phyloP scores from a whole-genome alignment of 805 yeast species.

The Candida ponderosae region DNA sequence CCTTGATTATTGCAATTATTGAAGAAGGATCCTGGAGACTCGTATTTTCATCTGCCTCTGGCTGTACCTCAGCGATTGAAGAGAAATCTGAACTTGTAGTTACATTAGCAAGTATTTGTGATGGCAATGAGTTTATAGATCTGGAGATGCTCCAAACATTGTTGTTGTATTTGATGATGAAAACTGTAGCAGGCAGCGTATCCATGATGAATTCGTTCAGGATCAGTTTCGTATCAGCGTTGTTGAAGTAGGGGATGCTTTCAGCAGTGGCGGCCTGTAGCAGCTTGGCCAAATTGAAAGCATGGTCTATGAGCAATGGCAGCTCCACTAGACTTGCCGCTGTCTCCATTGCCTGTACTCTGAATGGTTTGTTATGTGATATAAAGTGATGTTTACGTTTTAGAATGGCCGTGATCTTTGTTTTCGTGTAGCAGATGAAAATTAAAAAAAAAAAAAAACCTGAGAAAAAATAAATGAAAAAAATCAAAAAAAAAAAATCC shows the following conservation, averaged over 20 bases:
- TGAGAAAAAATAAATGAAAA: too few relatives aligned
- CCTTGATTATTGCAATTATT: constrained; percentile 35
- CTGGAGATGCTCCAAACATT: constrained; percentile 1
- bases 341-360: too few relatives aligned
- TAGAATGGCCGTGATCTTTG: too few relatives aligned
- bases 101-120: neutral
- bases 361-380: too few relatives aligned
- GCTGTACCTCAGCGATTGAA: constrained; percentile 5
- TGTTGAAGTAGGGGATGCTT: constrained; percentile 20
- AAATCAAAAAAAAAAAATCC: too few relatives aligned
- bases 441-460: too few relatives aligned
- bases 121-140: neutral
- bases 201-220: constrained; percentile 13
- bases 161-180: constrained; percentile 12
- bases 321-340: too few relatives aligned
- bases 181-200: constrained; percentile 17
- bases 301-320: constrained; percentile 13
- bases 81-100: constrained; percentile 6
- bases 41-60: too few relatives aligned
- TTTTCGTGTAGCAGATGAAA: too few relatives aligned
- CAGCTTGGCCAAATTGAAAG: constrained; percentile 20
- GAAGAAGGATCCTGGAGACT: constrained; percentile 11
- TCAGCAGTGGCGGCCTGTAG: constrained; percentile 21
- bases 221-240: constrained; percentile 5
- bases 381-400: too few relatives aligned